phyloP scores from a whole-genome alignment of 148 eudicot species.

The Rhododendron molle region DNA sequence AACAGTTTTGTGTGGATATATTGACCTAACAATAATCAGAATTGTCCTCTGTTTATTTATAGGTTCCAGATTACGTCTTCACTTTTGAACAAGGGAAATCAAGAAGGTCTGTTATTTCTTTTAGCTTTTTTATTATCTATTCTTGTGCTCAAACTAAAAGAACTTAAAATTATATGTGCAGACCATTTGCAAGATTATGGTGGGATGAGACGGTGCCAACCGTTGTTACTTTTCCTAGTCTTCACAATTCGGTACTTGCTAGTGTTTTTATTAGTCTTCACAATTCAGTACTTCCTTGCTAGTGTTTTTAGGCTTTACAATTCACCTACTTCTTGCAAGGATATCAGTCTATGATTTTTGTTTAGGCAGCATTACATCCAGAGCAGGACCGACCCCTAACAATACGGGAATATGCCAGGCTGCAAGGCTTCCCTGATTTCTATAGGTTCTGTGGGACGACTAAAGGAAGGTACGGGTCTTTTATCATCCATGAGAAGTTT shows the following conservation, averaged over 20 bases:
- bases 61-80: conserved; percentile 70
- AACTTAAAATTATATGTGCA: conserved; percentile 21
- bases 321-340: background rate
- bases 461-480: conserved; percentile 47
- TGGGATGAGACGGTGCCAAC: conserved; percentile 93
- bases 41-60: conserved; percentile 11
- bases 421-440: conserved; percentile 91
- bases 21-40: conserved; percentile 1
- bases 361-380: conserved; percentile 71
- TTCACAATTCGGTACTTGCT: conserved; percentile 42
- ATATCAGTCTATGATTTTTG: conserved; percentile 1
- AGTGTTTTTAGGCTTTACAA: background rate
- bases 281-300: conserved; percentile 17
- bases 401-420: conserved; percentile 82
- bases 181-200: conserved; percentile 90
- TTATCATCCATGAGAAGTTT: background rate
- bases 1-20: background rate
- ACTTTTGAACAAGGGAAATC: conserved; percentile 79
- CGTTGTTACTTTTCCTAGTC: conserved; percentile 54
- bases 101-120: conserved; percentile 43
- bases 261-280: background rate
- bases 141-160: background rate
- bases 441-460: conserved; percentile 82
- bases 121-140: background rate
- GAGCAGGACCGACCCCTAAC: conserved; percentile 87